Evolutionary conservation across 2,329 filamentous ascomycete genomes (phyloP).

Genomic region (Pseudogymnoascus sp.): DNA sequence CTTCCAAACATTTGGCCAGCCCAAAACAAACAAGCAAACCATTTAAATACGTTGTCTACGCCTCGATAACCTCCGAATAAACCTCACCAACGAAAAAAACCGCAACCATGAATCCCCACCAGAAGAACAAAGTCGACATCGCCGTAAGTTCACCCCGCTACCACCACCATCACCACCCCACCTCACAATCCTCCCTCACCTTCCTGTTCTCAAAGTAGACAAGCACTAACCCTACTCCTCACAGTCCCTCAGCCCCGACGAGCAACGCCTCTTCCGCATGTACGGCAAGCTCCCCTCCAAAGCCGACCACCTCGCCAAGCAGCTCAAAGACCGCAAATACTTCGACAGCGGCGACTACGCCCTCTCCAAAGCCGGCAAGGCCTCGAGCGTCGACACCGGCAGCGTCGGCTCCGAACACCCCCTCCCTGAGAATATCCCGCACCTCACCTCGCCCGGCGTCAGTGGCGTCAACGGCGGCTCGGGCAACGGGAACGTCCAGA

Average conservation of each 20-base stretch:
- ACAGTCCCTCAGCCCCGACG: constrained; percentile 85
- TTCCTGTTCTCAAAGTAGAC: background rate
- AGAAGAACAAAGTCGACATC: constrained; percentile 98
- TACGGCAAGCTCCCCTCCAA: constrained; percentile 97
- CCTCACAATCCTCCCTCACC: background rate
- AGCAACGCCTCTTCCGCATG: constrained; percentile 91
- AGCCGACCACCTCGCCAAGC: constrained; percentile 92
- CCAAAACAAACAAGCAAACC: background rate
- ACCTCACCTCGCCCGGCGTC: constrained; percentile 60
- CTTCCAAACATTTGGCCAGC: constrained; percentile 5
- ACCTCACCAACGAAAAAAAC: background rate
- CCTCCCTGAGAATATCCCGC: constrained; percentile 88
- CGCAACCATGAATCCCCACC: constrained; percentile 76
- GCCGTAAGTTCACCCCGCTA: constrained; percentile 56
- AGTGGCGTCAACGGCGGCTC: constrained; percentile 18
- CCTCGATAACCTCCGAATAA: background rate
- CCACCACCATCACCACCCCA: background rate
- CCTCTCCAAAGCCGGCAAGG: constrained; percentile 94
- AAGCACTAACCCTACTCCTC: background rate
- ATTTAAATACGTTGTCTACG: background rate
- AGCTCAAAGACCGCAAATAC: constrained; percentile 98
- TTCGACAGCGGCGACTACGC: constrained; percentile 96
- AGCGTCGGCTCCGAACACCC: constrained; percentile 92
- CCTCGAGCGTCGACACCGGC: constrained; percentile 86
- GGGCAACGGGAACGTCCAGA: constrained; percentile 31